Evolutionary conservation across 2,329 filamentous ascomycete genomes (phyloP), one percentile per base, ranked within the genome.

Genomic region (Epichloe hybrida): DNA sequence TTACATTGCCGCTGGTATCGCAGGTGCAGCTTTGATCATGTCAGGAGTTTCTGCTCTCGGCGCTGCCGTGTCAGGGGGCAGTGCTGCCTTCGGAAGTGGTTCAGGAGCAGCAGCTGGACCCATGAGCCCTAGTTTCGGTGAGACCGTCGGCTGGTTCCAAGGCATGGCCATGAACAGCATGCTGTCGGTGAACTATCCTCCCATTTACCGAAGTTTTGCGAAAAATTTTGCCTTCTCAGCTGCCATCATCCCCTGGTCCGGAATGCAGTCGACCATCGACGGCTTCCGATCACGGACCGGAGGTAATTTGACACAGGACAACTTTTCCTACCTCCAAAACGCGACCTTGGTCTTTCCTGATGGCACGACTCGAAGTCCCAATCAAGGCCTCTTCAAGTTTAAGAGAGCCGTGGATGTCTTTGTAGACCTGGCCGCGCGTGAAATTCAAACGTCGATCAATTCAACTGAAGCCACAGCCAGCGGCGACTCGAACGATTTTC

Each of bases 141-240:
- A 96, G 62, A 82, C 94, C 46, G 77, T 95, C 57, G 82, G 84
- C 54, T 94, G 87, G 80, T 95, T 97, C 67, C 90, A 97, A 68
- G 84, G 85, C 47, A 86, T 97, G 75, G 89, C 93, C 31, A 85
- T 93, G 73, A 96, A 93, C 67, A 90, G 93, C 57, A 97, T 97
- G 93, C 76, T 95, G 65, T 94, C 87, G 53, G 90, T 94, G 59
- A 80, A 83, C 59, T 89, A 95, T 58, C 93, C 93, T 4, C 74
- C 80, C 37, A 81, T 97, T 38, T 97, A 97, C 71, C 81, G 83
- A 58, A 91, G 83, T 65, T 98, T 95, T 68, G 73, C 85, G 55
- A 87, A 87, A 70, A 97, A 97, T 70, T 97, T 98, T 66, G 90
- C 76, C 45, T 97, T 96, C 73, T 91, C 88, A 56, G 85, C 84